Base-by-base conservation (phyloP, 345 rosid species). In the Noccaea bulbosa region DNA sequence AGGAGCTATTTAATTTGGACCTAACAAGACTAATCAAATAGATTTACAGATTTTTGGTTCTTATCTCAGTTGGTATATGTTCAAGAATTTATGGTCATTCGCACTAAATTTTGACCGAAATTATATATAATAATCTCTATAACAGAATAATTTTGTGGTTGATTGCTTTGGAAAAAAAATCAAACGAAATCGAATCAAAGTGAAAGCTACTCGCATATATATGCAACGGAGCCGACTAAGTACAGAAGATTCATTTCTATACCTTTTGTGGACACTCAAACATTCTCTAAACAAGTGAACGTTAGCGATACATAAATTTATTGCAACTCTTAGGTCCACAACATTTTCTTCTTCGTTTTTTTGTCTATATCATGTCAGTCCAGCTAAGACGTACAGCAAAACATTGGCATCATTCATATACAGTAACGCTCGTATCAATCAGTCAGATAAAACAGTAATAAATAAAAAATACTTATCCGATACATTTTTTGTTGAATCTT, bases 361-460 rank as follows among this genome's bases (percentile, higher is more conserved):
- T 63, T 41, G 61, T 58, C 60, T 6, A 9, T 33, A 48, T 58
- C 67, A 74, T 74, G 48, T 74, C 73, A 58, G 72, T 16, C 71
- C 73, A 74, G 78, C 78, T 59, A 74, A 66, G 72, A 59, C 32
- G 32, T 41, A 59, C 72, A 74, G 67, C 71, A 72, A 65, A 39
- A 14, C n/a, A 56, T 48, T 73, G 77, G 77, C 16, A 35, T 30
- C 45, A 48, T 64, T 64, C 58, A 46, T 72, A 64, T 55, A 64
- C 44, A 39, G 37, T 4, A 65, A n/a, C 46, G 17, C 71, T 48
- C 71, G n/a, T 73, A 73, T 65, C 66, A 73, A 38, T 65, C 72
- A 65, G 58, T 73, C 71, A 32, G 12, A 38, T 27, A 1, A 27
- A 27, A 27, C 4, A 27, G 3, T 27, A 27, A 2, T 27, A 3